Base-by-base conservation (phyloP, 129 eudicot genomes). In the Chrysanthemum lavandulifolium region DNA sequence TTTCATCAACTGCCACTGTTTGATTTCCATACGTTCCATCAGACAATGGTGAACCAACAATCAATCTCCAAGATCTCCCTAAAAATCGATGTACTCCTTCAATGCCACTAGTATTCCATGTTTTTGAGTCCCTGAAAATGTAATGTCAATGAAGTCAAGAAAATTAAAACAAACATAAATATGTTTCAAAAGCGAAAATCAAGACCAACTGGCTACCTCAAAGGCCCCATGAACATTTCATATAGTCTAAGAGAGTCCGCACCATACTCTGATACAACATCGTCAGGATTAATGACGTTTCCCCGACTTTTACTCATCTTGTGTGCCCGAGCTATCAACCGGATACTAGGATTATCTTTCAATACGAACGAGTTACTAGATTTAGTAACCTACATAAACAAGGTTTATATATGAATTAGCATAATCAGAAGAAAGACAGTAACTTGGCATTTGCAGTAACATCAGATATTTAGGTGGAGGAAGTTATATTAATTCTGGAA, bases 221-320 rank as follows among this genome's bases (percentile, higher is more conserved):
- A 76, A 79, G 99, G 99, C 52, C 99, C 99, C 99, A 90, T 94
- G 83, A 94, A 94, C 99, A 94, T 94, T 81, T 94, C 99, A 72
- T 94, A 94, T 72, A 94, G 79, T 52, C 99, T 88, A 67, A 94
- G 97, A 61, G 99, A 87, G 73, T 94, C 99, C 45, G 99, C 99
- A 81, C 99, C 99, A 27, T 84, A 94, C 70, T 86, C 91, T 11
- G 81, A 79, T 53, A 94, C 94, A 64, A 94, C 97, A 82, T 94
- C 99, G 69, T 94, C 99, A 33, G 99, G 99, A 74, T 94, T 94
- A 69, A 94, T 64, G 10, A 90, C 99, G 80, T 94, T 94, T 65
- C 99, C 97, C 81, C 96, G 78, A 77, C 99, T 94, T 83, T 94
- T 94, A 82, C 99, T 94, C 99, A 94, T 94, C 81, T 94, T 94